phyloP scores from a whole-genome alignment of 2,329 filamentous ascomycete genomes.

The Ascochyta lentis region DNA sequence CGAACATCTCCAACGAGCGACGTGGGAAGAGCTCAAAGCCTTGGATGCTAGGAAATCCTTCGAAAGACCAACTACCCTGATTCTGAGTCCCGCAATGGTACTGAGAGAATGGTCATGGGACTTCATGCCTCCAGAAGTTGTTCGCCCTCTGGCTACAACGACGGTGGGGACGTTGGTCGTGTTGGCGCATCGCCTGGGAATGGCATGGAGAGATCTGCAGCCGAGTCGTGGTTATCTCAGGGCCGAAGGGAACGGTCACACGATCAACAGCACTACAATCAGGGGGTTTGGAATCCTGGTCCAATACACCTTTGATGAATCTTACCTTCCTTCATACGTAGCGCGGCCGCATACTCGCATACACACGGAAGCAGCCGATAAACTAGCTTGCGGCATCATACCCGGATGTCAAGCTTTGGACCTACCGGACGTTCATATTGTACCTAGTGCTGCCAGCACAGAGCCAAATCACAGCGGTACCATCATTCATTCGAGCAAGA shows the following conservation, averaged over 20 bases:
- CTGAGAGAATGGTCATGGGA: conserved; percentile 11
- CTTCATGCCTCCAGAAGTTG: conserved; percentile 18
- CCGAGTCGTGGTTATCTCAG: not conserved
- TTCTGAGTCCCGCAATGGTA: conserved; percentile 1
- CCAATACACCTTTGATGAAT: conserved; percentile 4
- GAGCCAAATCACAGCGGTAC: not conserved
- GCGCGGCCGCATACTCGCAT: not conserved
- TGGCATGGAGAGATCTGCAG: conserved; percentile 5
- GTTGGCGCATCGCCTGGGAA: conserved; percentile 9
- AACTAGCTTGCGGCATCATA: conserved; percentile 10
- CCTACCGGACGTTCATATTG: not conserved
- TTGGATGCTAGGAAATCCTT: not conserved
- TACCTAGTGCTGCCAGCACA: not conserved
- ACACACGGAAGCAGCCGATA: conserved; percentile 4
- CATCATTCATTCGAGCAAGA: not conserved
- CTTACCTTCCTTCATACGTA: not conserved
- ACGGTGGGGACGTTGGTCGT: conserved; percentile 1
- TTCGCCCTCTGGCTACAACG: conserved; percentile 13
- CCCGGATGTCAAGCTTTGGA: not conserved
- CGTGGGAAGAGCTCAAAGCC: not conserved
- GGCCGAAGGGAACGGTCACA: not conserved
- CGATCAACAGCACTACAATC: not conserved
- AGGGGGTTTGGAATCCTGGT: not conserved
- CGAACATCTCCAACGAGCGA: not conserved
- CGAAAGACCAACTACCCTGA: not conserved